phyloP scores from a whole-genome alignment of 2,329 filamentous ascomycete species.

The Colletotrichum lentis region DNA sequence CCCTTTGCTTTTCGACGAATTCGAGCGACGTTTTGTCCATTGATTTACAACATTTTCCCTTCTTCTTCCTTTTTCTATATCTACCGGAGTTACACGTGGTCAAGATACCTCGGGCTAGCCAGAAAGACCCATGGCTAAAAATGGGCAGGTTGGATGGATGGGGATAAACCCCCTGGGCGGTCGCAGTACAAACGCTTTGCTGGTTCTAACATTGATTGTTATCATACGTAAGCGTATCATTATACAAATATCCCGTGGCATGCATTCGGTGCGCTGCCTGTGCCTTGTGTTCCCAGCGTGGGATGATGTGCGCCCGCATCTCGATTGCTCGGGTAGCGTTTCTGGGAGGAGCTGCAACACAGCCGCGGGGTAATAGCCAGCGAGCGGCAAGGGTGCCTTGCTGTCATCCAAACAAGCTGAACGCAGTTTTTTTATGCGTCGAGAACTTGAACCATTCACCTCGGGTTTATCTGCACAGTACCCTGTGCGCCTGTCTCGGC shows the following conservation, averaged over 20 bases:
- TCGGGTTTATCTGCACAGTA: neutral
- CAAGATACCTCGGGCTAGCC: conserved; percentile 36
- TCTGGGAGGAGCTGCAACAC: conserved; percentile 14
- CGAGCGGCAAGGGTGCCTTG: conserved; percentile 31
- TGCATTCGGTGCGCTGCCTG: neutral
- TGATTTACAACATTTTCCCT: conserved; percentile 33
- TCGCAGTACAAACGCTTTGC: conserved; percentile 15
- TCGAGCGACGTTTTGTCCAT: conserved; percentile 74
- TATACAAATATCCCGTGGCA: conserved; percentile 18
- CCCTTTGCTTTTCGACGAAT: conserved; percentile 84
- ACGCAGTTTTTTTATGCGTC: neutral
- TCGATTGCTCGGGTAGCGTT: conserved; percentile 8
- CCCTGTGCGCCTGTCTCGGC: too few relatives aligned
- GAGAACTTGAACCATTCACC: conserved; percentile 14
- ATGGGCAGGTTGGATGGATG: conserved; percentile 32
- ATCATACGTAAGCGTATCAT: conserved; percentile 24
- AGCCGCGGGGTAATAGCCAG: conserved; percentile 27
- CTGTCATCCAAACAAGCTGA: conserved; percentile 28
- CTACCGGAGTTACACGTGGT: conserved; percentile 36
- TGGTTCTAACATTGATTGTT: conserved; percentile 7
- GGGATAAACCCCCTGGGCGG: conserved; percentile 3
- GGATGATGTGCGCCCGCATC: conserved; percentile 3
- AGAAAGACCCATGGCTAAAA: conserved; percentile 35
- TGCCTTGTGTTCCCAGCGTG: neutral
- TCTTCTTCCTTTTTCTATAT: conserved; percentile 28